phyloP scores from a whole-genome alignment of 331 rosid genomes.

The Saraca asoca region DNA sequence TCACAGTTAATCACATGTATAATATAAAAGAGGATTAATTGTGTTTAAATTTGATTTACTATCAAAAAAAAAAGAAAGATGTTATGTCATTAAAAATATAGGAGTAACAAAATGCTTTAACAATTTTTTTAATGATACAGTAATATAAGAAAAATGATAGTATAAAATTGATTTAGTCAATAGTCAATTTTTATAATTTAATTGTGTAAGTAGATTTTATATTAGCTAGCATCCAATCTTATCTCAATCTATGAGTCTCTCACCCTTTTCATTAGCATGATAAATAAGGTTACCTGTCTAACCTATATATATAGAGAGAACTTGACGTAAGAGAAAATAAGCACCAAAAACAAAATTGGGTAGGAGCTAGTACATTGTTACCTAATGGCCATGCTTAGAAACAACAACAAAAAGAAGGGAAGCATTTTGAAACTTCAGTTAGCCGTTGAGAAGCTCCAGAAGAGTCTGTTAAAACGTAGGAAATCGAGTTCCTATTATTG shows the following conservation, averaged over 20 bases:
- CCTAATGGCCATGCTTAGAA: constrained; percentile 54
- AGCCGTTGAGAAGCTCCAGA: constrained; percentile 66
- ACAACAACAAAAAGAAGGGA: constrained; percentile 41
- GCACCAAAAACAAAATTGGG: not conserved
- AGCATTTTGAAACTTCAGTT: constrained; percentile 58
- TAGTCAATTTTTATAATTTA: too few species aligned
- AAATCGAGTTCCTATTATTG: constrained; percentile 28
- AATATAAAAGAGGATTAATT: too few species aligned
- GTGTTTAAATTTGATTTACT: too few species aligned
- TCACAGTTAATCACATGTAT: too few species aligned
- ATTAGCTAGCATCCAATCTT: constrained; percentile 34
- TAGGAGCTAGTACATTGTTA: not conserved
- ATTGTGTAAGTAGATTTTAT: too few species aligned
- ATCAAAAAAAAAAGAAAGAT: too few species aligned
- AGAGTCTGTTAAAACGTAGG: constrained; percentile 50
- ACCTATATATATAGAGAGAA: not conserved
- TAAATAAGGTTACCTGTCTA: not conserved
- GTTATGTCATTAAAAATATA: too few species aligned
- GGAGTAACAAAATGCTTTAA: too few species aligned
- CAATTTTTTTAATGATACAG: too few species aligned
- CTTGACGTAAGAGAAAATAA: constrained; percentile 12
- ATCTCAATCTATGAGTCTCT: constrained; percentile 25
- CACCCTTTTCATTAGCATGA: not conserved
- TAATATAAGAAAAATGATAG: too few species aligned
- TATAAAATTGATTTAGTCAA: too few species aligned